Base-by-base conservation (phyloP, 768 basidiomycete genomes). In the Chlorophyllum brunneum region DNA sequence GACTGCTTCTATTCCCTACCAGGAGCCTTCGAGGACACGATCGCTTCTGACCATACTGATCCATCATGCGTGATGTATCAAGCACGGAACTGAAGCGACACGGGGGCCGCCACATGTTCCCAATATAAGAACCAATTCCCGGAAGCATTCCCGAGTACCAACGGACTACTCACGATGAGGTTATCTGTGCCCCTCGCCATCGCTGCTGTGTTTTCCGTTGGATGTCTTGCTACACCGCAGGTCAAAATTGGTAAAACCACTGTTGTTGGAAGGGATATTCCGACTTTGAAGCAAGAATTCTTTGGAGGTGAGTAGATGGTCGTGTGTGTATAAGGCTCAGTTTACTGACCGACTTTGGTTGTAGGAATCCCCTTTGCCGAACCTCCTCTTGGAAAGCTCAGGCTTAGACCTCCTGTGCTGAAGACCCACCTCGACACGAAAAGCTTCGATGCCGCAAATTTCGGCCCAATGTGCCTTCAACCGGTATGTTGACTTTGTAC, bases 291-390 rank as follows among this genome's bases (percentile, higher is more conserved):
- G n/a, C 67, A 71, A 52, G 74, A 76, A 29, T 78, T 77, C 62
- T 78, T 76, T 61, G 75, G 75, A 22, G 76, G 77, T 75, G 48
- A 18, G 34, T 15, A 24, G 11, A 10, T 48, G n/a, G 16, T 36
- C 8, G 5, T 41, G 22, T 23, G 2, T 24, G 42, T n/a, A 13
- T 26, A 18, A n/a, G 26, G 23, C 33, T 20, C 3, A 4, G 5
- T 27, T 27, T 10, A 24, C 20, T 34, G 31, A 45, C 33, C 23
- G 6, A 61, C 50, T 59, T 53, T 11, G 26, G n/a, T 26, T 10
- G 27, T 46, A 54, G 79, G 74, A 13, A 79, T 83, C 33, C 81
- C 79, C 0, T 83, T 69, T 52, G 80, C 77, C 24, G 72, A 81
- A 55, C 75, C 80, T 11, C 81, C 81, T 15, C 47, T 80, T 30